Evolutionary conservation across 169 alveolate genomes (phyloP), one percentile per base, ranked within the genome.

Genomic region (Ichthyophthirius multifiliis): DNA sequence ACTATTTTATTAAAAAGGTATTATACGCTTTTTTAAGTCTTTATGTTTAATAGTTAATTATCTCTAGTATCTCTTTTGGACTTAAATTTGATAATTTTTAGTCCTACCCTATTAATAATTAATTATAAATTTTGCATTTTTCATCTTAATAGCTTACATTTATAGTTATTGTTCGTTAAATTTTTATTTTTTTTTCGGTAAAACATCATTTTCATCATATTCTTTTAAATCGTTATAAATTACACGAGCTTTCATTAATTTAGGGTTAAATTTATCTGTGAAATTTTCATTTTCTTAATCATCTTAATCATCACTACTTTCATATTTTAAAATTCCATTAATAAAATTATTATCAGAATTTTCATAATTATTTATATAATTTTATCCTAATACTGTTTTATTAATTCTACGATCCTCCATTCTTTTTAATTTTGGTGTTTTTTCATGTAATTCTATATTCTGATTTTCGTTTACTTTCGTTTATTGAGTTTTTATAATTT

Each of bases 121-220:
- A 13, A 76, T 55, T 12, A 48, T 55, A 4, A 62, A 23, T 20
- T 55, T 43, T 32, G 62, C 13, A 30, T 34, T 64, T 30, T 41
- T 55, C 35, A 76, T 16, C 30, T 76, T 55, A 30, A 27, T 13
- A 9, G 48, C 43, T 76, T 76, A 37, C 47, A 55, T 76, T 15
- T 30, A 20, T 27, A n/a, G 48, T 41, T 55, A 32, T 41, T 16
- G 35, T 41, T 76, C 83, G 18, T 45, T 13, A 39, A 23, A 5
- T 35, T 31, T 48, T 2, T 18, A 12, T 64, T 48, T 39, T 30
- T 39, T 62, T 6, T 41, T 27, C 20, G 65, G 75, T 18, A 48
- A 41, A 41, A 76, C 75, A 76, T 76, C 83, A 67, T 67, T 41
- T 16, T 45, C 71, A 62, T 65, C 39, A 20, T 15, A 62, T 37